These are phyloP conservation scores for Monascus purpureus DNA, from an alignment of 495 filamentous ascomycete genomes.

Conservation along the genomic window DNA sequence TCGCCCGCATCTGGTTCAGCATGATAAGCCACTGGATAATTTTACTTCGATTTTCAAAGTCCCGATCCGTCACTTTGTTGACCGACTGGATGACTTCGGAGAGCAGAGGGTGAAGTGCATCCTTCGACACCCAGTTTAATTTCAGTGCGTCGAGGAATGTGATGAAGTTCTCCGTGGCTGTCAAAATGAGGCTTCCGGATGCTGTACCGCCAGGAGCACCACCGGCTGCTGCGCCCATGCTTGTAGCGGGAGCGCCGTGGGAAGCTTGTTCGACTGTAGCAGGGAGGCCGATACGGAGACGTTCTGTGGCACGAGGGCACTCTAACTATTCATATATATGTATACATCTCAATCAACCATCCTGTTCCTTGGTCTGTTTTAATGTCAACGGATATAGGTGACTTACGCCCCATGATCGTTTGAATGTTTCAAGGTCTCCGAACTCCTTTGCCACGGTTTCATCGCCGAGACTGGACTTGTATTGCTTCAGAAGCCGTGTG, in stretches of 20 bases:
- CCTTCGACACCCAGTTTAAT: conserved; percentile 80
- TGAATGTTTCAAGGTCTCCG: conserved; percentile 84
- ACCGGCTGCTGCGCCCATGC: conserved; percentile 25
- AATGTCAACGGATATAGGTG: too few species aligned
- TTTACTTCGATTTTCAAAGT: conserved; percentile 89
- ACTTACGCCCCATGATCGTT: conserved; percentile 77
- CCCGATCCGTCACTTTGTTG: conserved; percentile 84
- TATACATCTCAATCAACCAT: too few species aligned
- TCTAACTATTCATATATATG: conserved; percentile 52
- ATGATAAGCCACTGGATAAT: conserved; percentile 98
- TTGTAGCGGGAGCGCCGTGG: conserved; percentile 23
- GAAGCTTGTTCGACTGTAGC: conserved; percentile 46
- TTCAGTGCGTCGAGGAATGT: conserved; percentile 91
- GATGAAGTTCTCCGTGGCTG: conserved; percentile 95
- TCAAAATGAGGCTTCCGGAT: conserved; percentile 61
- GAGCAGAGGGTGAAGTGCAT: conserved; percentile 84
- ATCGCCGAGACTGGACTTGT: conserved; percentile 82
- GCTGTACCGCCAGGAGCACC: conserved; percentile 30
- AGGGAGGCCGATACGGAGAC: conserved; percentile 77
- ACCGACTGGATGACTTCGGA: conserved; percentile 92
- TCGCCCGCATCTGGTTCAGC: conserved; percentile 92
- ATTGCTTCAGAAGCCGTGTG: conserved; percentile 84
- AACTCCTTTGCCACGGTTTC: conserved; percentile 74
- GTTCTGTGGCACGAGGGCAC: conserved; percentile 84
- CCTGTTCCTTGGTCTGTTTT: too few species aligned